Base-by-base conservation (phyloP, 164 flowering plant species). In the Nymphaea thermarum region DNA sequence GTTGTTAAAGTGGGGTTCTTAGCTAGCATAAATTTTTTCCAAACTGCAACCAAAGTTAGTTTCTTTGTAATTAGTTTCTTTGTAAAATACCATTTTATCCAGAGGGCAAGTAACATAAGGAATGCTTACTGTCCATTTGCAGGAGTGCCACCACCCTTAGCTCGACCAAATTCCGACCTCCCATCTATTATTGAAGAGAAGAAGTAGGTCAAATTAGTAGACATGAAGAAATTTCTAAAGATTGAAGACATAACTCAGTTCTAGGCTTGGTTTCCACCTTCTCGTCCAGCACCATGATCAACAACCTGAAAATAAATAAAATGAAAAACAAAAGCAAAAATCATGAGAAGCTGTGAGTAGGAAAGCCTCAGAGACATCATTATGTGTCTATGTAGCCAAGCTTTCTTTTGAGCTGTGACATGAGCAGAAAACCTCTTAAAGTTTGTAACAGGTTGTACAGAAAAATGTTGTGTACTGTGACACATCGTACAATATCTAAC, bases 81-180 rank as follows among this genome's bases (percentile, higher is more conserved):
- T 25, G 36, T 25, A 25, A 25, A 25, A 25, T 25, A 15, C 57
- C 4, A 51, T 15, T 51, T 51, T 51, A 8, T 8, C 2, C 15
- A 15, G 8, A 51, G 14, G 8, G 57, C 8, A 51, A 51, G 14
- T 11, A 7, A 60, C 16, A 36, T 43, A 16, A 66, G 14, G 57
- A 51, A 51, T 15, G 14, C 87, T 81, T 77, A 88, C 93, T 81
- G 92, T 65, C 91, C 92, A 66, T 78, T 86, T 64, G 83, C 77
- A 44, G 76, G 79, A 60, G 77, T 68, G 1, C 80, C 80, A 63
- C 83, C 87, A 60, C 90, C 90, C 69, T 79, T 88, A 2, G 80
- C 76, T 53, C 96, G 86, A 10, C 93, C 91, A 81, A 55, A 86
- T 42, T 88, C 93, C 69, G 83, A 75, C 74, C 85, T 84, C 68